Conservation (phyloP, 2,329 filamentous ascomycete genomes). For the Aspergillus pseudoterreus region DNA sequence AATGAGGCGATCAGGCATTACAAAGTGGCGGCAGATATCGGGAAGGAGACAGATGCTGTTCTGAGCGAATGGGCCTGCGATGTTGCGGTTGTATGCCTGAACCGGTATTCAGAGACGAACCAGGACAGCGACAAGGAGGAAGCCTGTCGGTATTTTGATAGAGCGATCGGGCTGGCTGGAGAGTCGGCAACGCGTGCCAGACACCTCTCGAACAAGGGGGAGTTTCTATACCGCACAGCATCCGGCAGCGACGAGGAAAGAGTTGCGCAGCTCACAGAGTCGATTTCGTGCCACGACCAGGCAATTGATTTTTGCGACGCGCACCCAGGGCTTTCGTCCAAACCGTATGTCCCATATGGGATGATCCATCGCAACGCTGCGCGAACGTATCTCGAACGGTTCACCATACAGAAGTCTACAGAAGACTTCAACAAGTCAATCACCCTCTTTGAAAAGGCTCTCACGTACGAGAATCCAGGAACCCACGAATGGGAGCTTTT, state of each 20-base stretch:
- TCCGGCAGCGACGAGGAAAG: neutral
- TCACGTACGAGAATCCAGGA: neutral
- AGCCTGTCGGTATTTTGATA: slow-evolving; percentile 1
- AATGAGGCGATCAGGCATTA: slow-evolving; percentile 3
- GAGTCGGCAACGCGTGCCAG: neutral
- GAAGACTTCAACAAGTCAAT: neutral
- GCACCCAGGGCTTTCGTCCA: neutral
- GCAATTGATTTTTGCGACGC: slow-evolving; percentile 1
- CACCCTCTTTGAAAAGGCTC: slow-evolving; percentile 1
- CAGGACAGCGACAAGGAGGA: neutral
- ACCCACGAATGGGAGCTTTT: neutral
- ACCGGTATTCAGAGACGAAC: neutral
- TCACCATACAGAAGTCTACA: neutral
- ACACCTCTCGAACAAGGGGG: slow-evolving; percentile 5
- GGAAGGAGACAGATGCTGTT: neutral
- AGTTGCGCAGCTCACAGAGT: neutral
- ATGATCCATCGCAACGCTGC: slow-evolving; percentile 6
- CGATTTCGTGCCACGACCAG: neutral
- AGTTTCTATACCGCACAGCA: neutral
- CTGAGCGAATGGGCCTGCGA: slow-evolving; percentile 4
- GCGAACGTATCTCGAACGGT: neutral
- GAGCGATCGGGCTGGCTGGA: slow-evolving; percentile 1
- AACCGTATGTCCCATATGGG: neutral
- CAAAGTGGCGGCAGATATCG: neutral
- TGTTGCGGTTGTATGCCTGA: neutral